Percentiles rank a stretch among this genome's conserved stretches.
phyloP scores from a whole-genome alignment of 495 filamentous ascomycete species.

The Darksidea phi region DNA sequence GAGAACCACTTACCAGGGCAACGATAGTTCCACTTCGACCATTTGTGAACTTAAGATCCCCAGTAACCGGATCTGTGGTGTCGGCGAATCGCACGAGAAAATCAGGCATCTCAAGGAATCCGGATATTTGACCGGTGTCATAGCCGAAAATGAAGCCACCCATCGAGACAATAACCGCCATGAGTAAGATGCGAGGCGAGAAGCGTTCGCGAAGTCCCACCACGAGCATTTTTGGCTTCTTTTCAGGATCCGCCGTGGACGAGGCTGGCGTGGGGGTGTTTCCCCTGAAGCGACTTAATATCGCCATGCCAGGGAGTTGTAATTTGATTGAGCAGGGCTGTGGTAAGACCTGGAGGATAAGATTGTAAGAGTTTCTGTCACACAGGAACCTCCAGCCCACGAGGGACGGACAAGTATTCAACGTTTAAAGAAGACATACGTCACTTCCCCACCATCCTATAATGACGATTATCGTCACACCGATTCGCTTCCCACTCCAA shows the following conservation, averaged over 20 bases:
- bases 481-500: too few relatives aligned
- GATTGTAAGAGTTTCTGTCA: too few relatives aligned
- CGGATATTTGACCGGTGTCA: constrained; percentile 46
- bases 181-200: constrained; percentile 15
- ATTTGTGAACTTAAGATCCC: constrained; percentile 16
- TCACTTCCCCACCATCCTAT: too few relatives aligned
- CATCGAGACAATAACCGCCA: constrained; percentile 34
- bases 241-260: constrained; percentile 13
- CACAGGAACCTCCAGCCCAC: too few relatives aligned
- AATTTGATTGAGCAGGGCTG: background rate
- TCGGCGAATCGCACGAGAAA: constrained; percentile 31
- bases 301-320: background rate
- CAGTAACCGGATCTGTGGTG: constrained; percentile 13
- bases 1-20: constrained; percentile 8
- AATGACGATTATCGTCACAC: too few relatives aligned
- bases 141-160: constrained; percentile 47
- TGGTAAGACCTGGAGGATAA: too few relatives aligned
- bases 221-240: constrained; percentile 12
- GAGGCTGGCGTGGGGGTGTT: background rate
- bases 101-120: constrained; percentile 33
- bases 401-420: too few relatives aligned
- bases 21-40: constrained; percentile 24
- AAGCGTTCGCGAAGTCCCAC: constrained; percentile 10
- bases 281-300: constrained; percentile 2
- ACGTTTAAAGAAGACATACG: too few relatives aligned